These are phyloP conservation scores for Thalassiosira mediterranea DNA, from an alignment of 352 stramenopile species.

Conservation along the genomic window DNA sequence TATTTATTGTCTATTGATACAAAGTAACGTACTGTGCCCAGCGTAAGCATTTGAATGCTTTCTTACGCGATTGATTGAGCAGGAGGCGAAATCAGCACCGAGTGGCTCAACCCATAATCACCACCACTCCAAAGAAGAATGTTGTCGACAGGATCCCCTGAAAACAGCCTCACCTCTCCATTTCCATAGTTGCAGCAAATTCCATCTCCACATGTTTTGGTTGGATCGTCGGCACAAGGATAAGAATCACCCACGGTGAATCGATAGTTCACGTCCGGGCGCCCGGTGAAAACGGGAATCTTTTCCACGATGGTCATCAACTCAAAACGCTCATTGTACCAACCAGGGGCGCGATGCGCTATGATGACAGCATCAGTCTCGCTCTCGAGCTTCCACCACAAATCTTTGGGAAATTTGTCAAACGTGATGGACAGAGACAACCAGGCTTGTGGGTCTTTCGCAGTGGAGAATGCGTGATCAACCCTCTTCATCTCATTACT, in stretches of 20 bases:
- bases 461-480: constrained; percentile 48
- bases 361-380: constrained; percentile 25
- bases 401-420: constrained; percentile 28
- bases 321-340: constrained; percentile 53
- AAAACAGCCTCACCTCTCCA: constrained; percentile 34
- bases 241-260: constrained; percentile 51
- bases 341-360: constrained; percentile 23
- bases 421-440: constrained; percentile 45
- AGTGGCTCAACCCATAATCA: constrained; percentile 23
- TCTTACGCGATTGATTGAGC: neutral
- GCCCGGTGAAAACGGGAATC: constrained; percentile 31
- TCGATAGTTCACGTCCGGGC: constrained; percentile 7
- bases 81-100: constrained; percentile 9
- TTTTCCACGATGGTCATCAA: constrained; percentile 41
- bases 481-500: constrained; percentile 3
- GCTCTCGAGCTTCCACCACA: constrained; percentile 47
- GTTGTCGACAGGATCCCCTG: constrained; percentile 23
- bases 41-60: too few species aligned
- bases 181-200: constrained; percentile 54
- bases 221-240: constrained; percentile 34
- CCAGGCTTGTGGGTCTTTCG: constrained; percentile 24
- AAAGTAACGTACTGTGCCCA: too few species aligned
- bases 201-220: constrained; percentile 19
- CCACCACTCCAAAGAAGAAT: constrained; percentile 38
- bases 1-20: too few species aligned